Conservation (phyloP, 2,329 filamentous ascomycete genomes). For the Colletotrichum simmondsii region DNA sequence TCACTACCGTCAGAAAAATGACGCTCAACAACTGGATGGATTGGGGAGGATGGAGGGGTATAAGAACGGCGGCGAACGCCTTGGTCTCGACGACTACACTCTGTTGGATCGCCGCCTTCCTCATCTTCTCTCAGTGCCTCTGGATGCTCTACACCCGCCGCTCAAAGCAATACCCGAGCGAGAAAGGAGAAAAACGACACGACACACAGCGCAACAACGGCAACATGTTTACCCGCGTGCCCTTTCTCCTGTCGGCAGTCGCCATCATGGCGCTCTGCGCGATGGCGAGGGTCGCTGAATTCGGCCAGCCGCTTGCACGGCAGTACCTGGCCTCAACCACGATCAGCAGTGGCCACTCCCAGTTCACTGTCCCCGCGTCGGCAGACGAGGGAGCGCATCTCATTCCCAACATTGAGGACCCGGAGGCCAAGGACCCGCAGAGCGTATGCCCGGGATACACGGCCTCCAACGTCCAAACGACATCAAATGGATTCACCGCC, state of each 20-base stretch:
- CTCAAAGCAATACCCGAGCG: not conserved
- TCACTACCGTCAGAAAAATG: not conserved
- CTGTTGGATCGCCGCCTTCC: slow-evolving; percentile 23
- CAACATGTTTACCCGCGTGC: not conserved
- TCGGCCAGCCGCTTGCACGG: not conserved
- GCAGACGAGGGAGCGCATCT: slow-evolving; percentile 20
- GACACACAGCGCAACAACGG: not conserved
- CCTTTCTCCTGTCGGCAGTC: slow-evolving; percentile 10
- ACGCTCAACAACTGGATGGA: not conserved
- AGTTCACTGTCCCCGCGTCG: slow-evolving; percentile 17
- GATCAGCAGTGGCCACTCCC: not conserved
- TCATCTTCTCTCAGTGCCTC: slow-evolving; percentile 18
- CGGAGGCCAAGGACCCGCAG: slow-evolving; percentile 24
- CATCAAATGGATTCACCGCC: slow-evolving; percentile 70
- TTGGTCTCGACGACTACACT: not conserved
- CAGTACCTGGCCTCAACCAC: slow-evolving; percentile 6
- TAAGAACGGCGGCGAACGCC: not conserved
- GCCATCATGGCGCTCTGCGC: slow-evolving; percentile 24
- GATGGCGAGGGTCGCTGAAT: slow-evolving; percentile 6
- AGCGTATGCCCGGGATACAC: slow-evolving; percentile 74
- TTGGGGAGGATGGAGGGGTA: not conserved
- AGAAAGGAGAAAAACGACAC: slow-evolving; percentile 1
- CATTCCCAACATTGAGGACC: slow-evolving; percentile 26
- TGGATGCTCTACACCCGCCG: slow-evolving; percentile 12
- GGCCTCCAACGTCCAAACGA: slow-evolving; percentile 68